A percentile compares a stretch with the other conserved stretches of the same genome.
Conservation (phyloP, 2,329 filamentous ascomycete species). For the Stemphylium vesicarium region DNA sequence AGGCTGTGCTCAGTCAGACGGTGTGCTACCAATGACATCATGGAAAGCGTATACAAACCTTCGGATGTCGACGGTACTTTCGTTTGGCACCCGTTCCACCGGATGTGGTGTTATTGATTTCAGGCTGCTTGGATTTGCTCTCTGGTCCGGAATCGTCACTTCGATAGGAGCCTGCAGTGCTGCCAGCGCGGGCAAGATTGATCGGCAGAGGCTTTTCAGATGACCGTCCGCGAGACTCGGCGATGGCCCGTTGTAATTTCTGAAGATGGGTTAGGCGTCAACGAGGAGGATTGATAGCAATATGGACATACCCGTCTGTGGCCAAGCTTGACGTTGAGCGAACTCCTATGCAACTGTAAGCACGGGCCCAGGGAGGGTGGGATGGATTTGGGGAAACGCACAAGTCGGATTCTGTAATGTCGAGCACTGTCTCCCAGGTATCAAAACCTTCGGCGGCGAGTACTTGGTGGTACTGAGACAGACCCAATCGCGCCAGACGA, state of each 20-base stretch:
- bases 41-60: conserved; percentile 57
- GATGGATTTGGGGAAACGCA: conserved; percentile 52
- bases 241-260: conserved; percentile 85
- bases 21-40: not conserved
- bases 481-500: conserved; percentile 75
- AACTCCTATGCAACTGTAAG: conserved; percentile 61
- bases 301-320: conserved; percentile 71
- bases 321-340: conserved; percentile 77
- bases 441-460: conserved; percentile 84
- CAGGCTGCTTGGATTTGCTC: conserved; percentile 52
- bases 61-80: conserved; percentile 79
- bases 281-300: not conserved
- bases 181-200: conserved; percentile 55
- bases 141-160: conserved; percentile 62
- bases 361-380: conserved; percentile 1
- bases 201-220: conserved; percentile 46
- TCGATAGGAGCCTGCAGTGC: conserved; percentile 61
- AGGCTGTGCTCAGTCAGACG: conserved; percentile 56
- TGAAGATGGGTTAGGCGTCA: conserved; percentile 42
- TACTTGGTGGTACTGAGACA: conserved; percentile 75
- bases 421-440: conserved; percentile 80
- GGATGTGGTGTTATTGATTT: conserved; percentile 47
- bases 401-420: conserved; percentile 86
- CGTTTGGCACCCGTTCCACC: conserved; percentile 60
- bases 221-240: conserved; percentile 68